Conservation (phyloP, 495 filamentous ascomycete genomes). For the Saxispiralis lemnorum region DNA sequence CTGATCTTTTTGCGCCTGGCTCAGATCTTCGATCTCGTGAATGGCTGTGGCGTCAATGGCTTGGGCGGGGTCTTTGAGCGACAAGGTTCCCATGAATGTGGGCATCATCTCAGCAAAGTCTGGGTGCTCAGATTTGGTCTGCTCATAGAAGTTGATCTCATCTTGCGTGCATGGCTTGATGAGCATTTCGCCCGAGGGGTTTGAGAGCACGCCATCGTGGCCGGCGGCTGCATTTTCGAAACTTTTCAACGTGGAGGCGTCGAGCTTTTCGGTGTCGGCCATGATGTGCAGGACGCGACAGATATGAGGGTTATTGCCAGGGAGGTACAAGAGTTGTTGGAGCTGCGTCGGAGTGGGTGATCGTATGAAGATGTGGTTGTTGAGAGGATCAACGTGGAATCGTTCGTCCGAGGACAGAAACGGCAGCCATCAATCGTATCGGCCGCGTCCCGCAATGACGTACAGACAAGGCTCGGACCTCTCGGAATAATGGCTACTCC, state of each 20-base stretch:
- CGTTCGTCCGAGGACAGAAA: too few species aligned
- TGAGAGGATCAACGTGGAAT: too few species aligned
- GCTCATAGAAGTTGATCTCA: slow-evolving; percentile 88
- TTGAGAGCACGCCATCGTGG: slow-evolving; percentile 84
- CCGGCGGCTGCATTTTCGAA: slow-evolving; percentile 78
- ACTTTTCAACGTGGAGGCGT: slow-evolving; percentile 34
- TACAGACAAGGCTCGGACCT: too few species aligned
- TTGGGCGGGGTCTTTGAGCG: slow-evolving; percentile 34
- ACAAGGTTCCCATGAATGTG: slow-evolving; percentile 61
- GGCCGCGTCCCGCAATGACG: too few species aligned
- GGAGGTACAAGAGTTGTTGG: too few species aligned
- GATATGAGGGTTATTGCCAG: too few species aligned
- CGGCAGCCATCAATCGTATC: too few species aligned
- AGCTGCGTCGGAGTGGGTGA: too few species aligned
- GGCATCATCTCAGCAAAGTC: slow-evolving; percentile 67
- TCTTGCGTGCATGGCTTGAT: slow-evolving; percentile 83
- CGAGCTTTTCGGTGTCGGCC: slow-evolving; percentile 14
- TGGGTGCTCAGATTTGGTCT: slow-evolving; percentile 43
- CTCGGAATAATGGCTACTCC: too few species aligned
- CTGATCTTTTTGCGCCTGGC: slow-evolving; percentile 2
- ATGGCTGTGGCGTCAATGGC: slow-evolving; percentile 28
- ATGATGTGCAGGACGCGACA: slow-evolving; percentile 12
- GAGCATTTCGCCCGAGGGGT: slow-evolving; percentile 65
- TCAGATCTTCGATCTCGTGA: slow-evolving; percentile 4
- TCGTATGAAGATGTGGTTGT: too few species aligned